phyloP scores from a whole-genome alignment of 495 filamentous ascomycete genomes.

The Geopyxis carbonaria region DNA sequence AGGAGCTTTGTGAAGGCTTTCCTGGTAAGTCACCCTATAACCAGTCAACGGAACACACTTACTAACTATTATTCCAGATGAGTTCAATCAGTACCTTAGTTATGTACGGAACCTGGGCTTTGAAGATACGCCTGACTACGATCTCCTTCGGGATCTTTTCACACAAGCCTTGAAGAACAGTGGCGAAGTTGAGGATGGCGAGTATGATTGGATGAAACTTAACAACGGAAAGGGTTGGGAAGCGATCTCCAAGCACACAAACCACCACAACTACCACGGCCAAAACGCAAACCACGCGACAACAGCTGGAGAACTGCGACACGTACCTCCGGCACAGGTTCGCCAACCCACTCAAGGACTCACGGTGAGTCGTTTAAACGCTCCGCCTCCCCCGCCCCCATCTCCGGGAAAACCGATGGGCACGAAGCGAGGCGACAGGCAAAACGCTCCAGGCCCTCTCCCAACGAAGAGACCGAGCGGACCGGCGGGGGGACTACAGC shows the following conservation, averaged over 20 bases:
- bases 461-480: conserved; percentile 58
- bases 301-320: conserved; percentile 62
- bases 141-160: conserved; percentile 90
- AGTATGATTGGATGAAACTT: conserved; percentile 99
- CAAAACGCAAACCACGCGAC: conserved; percentile 55
- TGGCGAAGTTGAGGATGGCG: conserved; percentile 90
- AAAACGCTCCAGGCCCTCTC: conserved; percentile 56
- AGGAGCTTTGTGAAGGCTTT: conserved; percentile 91
- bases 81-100: conserved; percentile 92
- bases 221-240: conserved; percentile 93
- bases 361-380: conserved; percentile 89
- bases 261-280: conserved; percentile 55
- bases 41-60: not conserved
- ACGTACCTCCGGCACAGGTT: conserved; percentile 39
- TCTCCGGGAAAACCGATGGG: conserved; percentile 66
- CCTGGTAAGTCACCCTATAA: conserved; percentile 38
- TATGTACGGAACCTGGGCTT: conserved; percentile 97
- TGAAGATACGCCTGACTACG: conserved; percentile 97
- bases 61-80: conserved; percentile 37
- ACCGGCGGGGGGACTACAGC: conserved; percentile 48
- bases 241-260: conserved; percentile 68
- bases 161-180: conserved; percentile 90
- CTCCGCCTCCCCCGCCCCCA: conserved; percentile 77
- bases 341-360: conserved; percentile 45
- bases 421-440: conserved; percentile 61